phyloP scores from a whole-genome alignment of 2,329 filamentous ascomycete species.

The Trichoderma cornu-damae region DNA sequence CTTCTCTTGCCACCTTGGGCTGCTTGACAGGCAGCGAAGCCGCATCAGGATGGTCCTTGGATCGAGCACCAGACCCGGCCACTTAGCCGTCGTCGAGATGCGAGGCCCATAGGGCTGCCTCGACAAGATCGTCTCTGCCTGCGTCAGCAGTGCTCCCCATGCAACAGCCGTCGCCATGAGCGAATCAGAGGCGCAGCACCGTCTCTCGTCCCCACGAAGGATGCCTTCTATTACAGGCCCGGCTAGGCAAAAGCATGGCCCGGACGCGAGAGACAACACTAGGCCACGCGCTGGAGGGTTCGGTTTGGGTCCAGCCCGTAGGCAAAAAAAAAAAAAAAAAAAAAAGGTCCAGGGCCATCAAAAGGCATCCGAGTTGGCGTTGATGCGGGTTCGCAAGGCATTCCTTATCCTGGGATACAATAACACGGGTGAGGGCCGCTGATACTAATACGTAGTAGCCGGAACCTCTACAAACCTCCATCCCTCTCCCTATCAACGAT shows the following conservation, averaged over 20 bases:
- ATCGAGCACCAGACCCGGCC: slow-evolving; percentile 9
- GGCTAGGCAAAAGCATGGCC: slow-evolving; percentile 4
- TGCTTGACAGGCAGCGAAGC: background rate
- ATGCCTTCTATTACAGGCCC: slow-evolving; percentile 13
- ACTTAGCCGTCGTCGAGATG: slow-evolving; percentile 14
- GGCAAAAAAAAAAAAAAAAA: too few relatives aligned
- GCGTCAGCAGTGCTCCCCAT: slow-evolving; percentile 28
- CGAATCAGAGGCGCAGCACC: slow-evolving; percentile 23
- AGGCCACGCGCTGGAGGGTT: background rate
- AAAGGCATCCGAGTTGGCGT: slow-evolving; percentile 1
- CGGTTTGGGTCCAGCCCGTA: background rate
- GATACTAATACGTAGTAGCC: background rate
- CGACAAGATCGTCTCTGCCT: slow-evolving; percentile 24
- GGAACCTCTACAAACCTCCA: too few relatives aligned
- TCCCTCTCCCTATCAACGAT: background rate
- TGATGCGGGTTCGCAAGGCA: slow-evolving; percentile 3
- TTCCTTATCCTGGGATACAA: slow-evolving; percentile 1
- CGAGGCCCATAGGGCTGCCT: slow-evolving; percentile 22
- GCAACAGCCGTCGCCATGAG: slow-evolving; percentile 30
- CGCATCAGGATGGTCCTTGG: slow-evolving; percentile 8
- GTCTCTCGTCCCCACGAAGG: slow-evolving; percentile 10
- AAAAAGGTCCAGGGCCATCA: background rate
- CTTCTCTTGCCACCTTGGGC: slow-evolving; percentile 3
- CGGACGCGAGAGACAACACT: slow-evolving; percentile 12
- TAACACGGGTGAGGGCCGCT: background rate